Conservation (phyloP, 345 rosid genomes). For the Crucihimalaya himalaica region DNA sequence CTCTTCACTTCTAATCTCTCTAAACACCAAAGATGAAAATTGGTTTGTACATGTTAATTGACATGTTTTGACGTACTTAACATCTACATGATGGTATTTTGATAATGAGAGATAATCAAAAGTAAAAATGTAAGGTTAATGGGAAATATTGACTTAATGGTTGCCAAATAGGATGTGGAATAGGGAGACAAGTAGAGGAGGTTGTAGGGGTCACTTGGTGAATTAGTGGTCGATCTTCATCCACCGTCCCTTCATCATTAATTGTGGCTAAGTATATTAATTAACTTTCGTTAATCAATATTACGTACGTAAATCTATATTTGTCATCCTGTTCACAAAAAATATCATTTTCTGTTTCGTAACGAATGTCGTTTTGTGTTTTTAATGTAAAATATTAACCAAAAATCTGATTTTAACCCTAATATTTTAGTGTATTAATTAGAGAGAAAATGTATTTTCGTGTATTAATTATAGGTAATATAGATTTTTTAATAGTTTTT, state of each 20-base stretch:
- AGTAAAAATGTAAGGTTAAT: conserved; percentile 2
- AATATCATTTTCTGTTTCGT: no score
- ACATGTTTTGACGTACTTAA: conserved; percentile 3
- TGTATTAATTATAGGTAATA: no score
- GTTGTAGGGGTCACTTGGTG: conserved; percentile 40
- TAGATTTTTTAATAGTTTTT: no score
- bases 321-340: no score
- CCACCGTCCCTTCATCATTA: conserved; percentile 41
- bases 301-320: background rate
- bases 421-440: no score
- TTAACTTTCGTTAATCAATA: conserved; percentile 2
- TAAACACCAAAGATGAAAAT: conserved; percentile 15
- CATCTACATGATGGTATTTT: background rate
- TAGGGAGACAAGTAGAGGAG: conserved; percentile 44
- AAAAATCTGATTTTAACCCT: no score
- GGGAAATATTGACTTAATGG: conserved; percentile 36
- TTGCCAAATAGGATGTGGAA: conserved; percentile 30
- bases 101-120: background rate
- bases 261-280: conserved; percentile 11
- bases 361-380: no score
- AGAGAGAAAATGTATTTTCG: no score
- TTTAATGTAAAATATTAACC: no score
- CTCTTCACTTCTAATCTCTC: conserved; percentile 23
- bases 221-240: conserved; percentile 32
- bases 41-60: conserved; percentile 22